Conservation (phyloP, 768 basidiomycete genomes). For the Hirschioporus abietinus region DNA sequence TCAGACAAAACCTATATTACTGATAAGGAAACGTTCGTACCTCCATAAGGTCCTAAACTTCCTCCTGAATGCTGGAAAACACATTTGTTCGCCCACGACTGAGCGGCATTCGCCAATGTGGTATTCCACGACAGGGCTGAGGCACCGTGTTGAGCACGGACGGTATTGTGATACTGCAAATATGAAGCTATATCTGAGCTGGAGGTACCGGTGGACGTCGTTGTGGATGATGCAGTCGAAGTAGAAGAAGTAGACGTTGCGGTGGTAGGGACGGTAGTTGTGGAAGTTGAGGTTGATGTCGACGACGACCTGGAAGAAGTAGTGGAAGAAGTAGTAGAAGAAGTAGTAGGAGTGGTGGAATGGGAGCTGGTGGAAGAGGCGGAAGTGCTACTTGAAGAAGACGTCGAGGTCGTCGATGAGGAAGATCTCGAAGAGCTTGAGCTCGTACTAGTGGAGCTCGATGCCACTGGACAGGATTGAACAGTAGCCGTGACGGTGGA, state of each 20-base stretch:
- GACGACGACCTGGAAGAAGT: too few relatives aligned
- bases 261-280: constrained; percentile 16
- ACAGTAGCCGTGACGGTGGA: background rate
- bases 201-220: constrained; percentile 21
- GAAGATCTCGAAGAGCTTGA: constrained; percentile 13
- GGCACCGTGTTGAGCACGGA: constrained; percentile 64
- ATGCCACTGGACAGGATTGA: constrained; percentile 9
- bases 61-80: constrained; percentile 67
- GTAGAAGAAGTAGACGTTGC: constrained; percentile 17
- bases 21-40: constrained; percentile 29
- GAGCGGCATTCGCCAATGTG: constrained; percentile 54
- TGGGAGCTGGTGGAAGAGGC: constrained; percentile 13
- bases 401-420: constrained; percentile 19
- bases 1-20: too few relatives aligned
- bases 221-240: constrained; percentile 12
- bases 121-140: constrained; percentile 57
- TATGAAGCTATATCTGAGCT: constrained; percentile 46
- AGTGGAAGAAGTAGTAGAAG: constrained; percentile 10
- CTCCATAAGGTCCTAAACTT: constrained; percentile 56
- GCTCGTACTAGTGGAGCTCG: constrained; percentile 7
- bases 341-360: constrained; percentile 16
- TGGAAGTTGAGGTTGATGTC: constrained; percentile 14
- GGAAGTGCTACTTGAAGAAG: constrained; percentile 14
- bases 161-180: constrained; percentile 55
- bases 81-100: constrained; percentile 65